Evolutionary conservation across 139 green algal species (phyloP).

Genomic region (Yamagishiella unicocca): DNA sequence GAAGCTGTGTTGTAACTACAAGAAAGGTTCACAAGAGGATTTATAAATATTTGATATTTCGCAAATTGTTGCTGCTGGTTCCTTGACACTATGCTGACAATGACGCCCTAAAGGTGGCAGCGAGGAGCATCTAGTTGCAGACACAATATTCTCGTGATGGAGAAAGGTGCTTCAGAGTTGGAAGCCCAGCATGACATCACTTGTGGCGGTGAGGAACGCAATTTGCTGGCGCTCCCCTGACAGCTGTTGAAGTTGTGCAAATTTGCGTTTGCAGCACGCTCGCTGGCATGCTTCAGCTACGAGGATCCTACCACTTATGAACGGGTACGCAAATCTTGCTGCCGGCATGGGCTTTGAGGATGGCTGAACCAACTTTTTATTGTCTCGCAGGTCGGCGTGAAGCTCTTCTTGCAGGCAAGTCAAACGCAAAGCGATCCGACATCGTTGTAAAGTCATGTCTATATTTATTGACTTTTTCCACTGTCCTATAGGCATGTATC

Average conservation of each 20-base stretch:
- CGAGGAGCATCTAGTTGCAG: background rate
- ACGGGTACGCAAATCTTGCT: background rate
- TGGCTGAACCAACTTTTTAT: background rate
- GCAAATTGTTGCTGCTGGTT: no score
- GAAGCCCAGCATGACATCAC: background rate
- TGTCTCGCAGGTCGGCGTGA: conserved; percentile 9
- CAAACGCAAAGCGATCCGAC: no score
- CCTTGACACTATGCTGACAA: no score
- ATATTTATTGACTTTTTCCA: background rate
- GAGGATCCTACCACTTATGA: conserved; percentile 11
- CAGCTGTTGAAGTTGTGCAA: background rate
- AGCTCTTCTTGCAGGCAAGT: conserved; percentile 14
- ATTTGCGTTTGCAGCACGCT: background rate
- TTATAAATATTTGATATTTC: no score
- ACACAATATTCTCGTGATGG: background rate
- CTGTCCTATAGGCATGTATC: background rate
- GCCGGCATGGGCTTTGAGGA: no score
- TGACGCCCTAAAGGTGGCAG: no score
- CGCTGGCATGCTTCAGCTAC: conserved; percentile 10
- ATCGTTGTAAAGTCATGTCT: no score
- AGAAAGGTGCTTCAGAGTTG: background rate
- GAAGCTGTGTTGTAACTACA: no score
- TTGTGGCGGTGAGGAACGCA: conserved; percentile 7
- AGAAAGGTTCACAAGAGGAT: no score
- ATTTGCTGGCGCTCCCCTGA: background rate